Conservation (phyloP, 805 yeast species). For the Saccharomycopsis guyanensis region DNA sequence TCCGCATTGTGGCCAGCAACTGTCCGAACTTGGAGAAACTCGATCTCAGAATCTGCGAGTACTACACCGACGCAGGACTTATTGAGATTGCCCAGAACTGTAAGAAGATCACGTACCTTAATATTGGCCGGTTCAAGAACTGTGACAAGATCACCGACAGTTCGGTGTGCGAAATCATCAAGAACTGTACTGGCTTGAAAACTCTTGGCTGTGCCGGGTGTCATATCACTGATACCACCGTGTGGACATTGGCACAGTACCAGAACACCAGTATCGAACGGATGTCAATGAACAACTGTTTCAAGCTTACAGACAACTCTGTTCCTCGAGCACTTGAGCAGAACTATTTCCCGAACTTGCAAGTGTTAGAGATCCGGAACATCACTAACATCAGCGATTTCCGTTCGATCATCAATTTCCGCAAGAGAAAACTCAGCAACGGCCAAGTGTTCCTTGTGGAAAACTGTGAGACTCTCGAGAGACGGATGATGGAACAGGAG, state of each 20-base stretch:
- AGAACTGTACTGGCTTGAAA: constrained; percentile 43
- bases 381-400: constrained; percentile 49
- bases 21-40: constrained; percentile 56
- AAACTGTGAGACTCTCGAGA: constrained; percentile 65
- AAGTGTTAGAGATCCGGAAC: constrained; percentile 72
- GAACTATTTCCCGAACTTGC: constrained; percentile 48
- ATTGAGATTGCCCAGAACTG: constrained; percentile 60
- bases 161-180: constrained; percentile 50
- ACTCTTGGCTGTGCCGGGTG: constrained; percentile 92
- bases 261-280: constrained; percentile 47
- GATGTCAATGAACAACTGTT: constrained; percentile 70
- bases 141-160: constrained; percentile 66
- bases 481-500: constrained; percentile 32
- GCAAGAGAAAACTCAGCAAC: constrained; percentile 39
- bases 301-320: constrained; percentile 41
- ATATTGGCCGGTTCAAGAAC: constrained; percentile 70
- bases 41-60: constrained; percentile 80
- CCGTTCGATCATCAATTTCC: constrained; percentile 61
- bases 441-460: constrained; percentile 58
- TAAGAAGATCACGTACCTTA: constrained; percentile 47
- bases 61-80: constrained; percentile 67
- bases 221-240: constrained; percentile 60
- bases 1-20: constrained; percentile 42
- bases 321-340: constrained; percentile 40
- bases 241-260: constrained; percentile 70